phyloP scores from a whole-genome alignment of 2,329 filamentous ascomycete species.

The Venturia pyrina region DNA sequence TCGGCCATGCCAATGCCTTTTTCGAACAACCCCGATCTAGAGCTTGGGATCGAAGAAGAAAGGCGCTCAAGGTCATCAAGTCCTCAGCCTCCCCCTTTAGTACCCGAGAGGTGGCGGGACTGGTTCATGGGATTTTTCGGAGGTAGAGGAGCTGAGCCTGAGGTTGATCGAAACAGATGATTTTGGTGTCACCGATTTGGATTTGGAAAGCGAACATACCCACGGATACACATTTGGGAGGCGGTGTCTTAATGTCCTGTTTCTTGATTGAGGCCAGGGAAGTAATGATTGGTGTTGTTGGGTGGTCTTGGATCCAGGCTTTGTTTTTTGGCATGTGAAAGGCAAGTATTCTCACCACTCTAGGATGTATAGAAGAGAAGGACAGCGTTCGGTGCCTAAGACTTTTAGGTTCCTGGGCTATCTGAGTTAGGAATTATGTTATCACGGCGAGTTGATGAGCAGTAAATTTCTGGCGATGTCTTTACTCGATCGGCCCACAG shows the following conservation, averaged over 20 bases:
- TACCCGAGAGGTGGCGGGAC: not conserved
- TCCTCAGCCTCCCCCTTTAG: not conserved
- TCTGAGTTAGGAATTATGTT: not conserved
- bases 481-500: not conserved
- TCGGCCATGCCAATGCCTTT: slow-evolving; percentile 36
- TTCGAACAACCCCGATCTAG: not conserved
- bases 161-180: not conserved
- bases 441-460: not conserved
- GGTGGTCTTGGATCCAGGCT: not conserved
- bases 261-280: not conserved
- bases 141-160: not conserved
- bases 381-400: not conserved
- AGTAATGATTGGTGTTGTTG: slow-evolving; percentile 2
- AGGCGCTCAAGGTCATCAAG: not conserved
- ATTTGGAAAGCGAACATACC: slow-evolving; percentile 4
- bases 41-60: not conserved
- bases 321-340: not conserved
- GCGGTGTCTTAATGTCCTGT: not conserved
- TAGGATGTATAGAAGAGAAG: not conserved
- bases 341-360: slow-evolving; percentile 5
- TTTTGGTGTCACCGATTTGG: not conserved
- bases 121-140: not conserved
- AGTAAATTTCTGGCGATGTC: not conserved
- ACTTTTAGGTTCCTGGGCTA: not conserved
- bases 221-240: not conserved